Percentiles rank a stretch among this genome's conserved stretches.
These are phyloP conservation scores for Termitomyces sp. DNA, from an alignment of 768 basidiomycete species.

Conservation along the genomic window DNA sequence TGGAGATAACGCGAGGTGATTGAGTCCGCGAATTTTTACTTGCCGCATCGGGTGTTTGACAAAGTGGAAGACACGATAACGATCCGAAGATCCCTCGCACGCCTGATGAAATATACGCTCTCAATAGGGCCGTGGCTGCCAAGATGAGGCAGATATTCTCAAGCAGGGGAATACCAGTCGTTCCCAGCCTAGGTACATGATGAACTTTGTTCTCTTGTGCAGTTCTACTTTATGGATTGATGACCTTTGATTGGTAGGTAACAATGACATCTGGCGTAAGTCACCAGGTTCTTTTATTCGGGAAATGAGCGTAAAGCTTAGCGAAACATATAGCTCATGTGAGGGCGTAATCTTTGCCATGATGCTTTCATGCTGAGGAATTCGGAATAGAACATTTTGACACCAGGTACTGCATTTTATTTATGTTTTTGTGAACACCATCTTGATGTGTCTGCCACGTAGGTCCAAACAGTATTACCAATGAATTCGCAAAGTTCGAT, in stretches of 20 bases:
- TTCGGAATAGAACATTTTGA: constrained; percentile 49
- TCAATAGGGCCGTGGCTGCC: constrained; percentile 60
- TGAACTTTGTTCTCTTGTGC: not conserved
- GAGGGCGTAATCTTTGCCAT: constrained; percentile 18
- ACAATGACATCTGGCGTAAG: constrained; percentile 91
- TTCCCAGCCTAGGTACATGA: constrained; percentile 68
- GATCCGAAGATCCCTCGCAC: constrained; percentile 80
- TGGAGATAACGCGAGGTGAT: constrained; percentile 67
- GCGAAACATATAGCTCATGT: constrained; percentile 47
- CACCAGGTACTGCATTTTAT: constrained; percentile 36
- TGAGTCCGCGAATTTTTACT: not conserved
- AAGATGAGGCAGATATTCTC: constrained; percentile 75
- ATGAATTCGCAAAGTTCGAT: constrained; percentile 58
- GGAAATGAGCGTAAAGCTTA: constrained; percentile 7
- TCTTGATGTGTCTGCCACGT: constrained; percentile 7
- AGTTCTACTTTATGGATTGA: not conserved
- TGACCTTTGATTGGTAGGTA: constrained; percentile 42
- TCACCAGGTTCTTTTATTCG: constrained; percentile 6
- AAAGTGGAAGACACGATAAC: constrained; percentile 64
- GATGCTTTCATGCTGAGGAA: constrained; percentile 8
- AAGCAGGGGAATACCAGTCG: constrained; percentile 64
- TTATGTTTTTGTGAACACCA: not conserved
- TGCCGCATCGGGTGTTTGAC: not conserved
- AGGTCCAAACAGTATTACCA: constrained; percentile 68
- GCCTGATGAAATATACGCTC: constrained; percentile 67